A percentile compares a stretch with the other conserved stretches of the same genome.
phyloP scores from a whole-genome alignment of 1,284 basidiomycete genomes.

The Sporisorium graminicola region DNA sequence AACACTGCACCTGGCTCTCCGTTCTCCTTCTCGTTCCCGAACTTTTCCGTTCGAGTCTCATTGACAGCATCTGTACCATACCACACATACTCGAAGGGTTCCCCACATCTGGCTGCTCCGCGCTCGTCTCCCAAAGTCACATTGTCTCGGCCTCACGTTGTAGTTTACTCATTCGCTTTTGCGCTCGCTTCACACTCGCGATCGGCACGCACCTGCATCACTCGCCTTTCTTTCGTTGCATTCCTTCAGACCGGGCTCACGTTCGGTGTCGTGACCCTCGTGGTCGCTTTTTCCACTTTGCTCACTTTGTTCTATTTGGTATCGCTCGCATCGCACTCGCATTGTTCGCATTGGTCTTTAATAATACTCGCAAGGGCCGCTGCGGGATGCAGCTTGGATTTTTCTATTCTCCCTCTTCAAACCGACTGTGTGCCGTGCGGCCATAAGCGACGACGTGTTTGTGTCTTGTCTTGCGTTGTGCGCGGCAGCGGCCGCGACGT shows the following conservation, averaged over 20 bases:
- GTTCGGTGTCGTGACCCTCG: not conserved
- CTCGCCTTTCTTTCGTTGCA: not conserved
- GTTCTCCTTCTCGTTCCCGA: constrained; percentile 7
- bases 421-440: no score
- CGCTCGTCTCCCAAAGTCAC: constrained; percentile 1
- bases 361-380: constrained; percentile 10
- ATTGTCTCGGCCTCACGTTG: not conserved
- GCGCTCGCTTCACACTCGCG: constrained; percentile 1
- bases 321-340: constrained; percentile 4
- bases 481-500: no score
- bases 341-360: constrained; percentile 8
- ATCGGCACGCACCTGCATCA: not conserved
- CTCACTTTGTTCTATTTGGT: constrained; percentile 1
- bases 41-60: not conserved
- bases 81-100: constrained; percentile 39
- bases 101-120: constrained; percentile 1
- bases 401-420: not conserved
- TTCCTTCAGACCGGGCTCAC: not conserved
- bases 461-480: no score
- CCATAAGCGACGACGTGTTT: no score
- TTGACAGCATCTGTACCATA: constrained; percentile 32
- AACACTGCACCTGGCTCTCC: not conserved
- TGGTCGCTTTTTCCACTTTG: not conserved
- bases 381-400: constrained; percentile 8
- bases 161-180: not conserved